Evolutionary conservation across 2,329 filamentous ascomycete species (phyloP), one percentile per base, ranked within the genome.

Genomic region (Botryosphaeria agaves): DNA sequence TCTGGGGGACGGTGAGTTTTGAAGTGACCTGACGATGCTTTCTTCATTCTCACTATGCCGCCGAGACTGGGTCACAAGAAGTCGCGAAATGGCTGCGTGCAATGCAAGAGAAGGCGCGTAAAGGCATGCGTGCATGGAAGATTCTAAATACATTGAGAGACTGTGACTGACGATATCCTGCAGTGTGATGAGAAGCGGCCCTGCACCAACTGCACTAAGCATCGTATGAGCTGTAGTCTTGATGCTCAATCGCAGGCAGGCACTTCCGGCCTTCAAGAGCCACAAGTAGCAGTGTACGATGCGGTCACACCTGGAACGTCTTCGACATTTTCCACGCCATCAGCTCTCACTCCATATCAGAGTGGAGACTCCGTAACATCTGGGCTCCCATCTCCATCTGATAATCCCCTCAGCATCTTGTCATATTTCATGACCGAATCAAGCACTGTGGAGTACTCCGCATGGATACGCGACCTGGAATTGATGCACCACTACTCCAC

Each of bases 91-190:
- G 45, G 45, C 9, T 49, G 46, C 30, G 42, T 43, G 15, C 46
- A 49, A 30, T 49, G 46, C 31, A 49, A 49, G 30, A 36, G 39
- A 27, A 28, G 46, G 28, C 45, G 47, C 36, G 45, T 49, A 12
- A 49, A 48, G 39, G 44, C 45, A 12, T 29, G 34, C 12, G 16
- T 12, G 11, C 11, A 14, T 9, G 16, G 14, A 28, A 18, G 12
- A 14, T 17, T 14, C 11, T 9, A 7, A 28, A 14, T 9, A 14
- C 3, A 14, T 14, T 14, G 11, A 28, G 12, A 9, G 26, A 9
- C 26, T 28, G 14, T n/a, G n/a, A n/a, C 11, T 9, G 26, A 14
- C 9, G 4, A 14, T 28, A 14, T 14, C 12, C 14, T 31, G 29
- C 32, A 46, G 43, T 49, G 46, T 29, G 39, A 49, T 29, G 46